Evolutionary conservation across 352 stramenopile genomes (phyloP).

Genomic region (Blastocystis hominis): DNA sequence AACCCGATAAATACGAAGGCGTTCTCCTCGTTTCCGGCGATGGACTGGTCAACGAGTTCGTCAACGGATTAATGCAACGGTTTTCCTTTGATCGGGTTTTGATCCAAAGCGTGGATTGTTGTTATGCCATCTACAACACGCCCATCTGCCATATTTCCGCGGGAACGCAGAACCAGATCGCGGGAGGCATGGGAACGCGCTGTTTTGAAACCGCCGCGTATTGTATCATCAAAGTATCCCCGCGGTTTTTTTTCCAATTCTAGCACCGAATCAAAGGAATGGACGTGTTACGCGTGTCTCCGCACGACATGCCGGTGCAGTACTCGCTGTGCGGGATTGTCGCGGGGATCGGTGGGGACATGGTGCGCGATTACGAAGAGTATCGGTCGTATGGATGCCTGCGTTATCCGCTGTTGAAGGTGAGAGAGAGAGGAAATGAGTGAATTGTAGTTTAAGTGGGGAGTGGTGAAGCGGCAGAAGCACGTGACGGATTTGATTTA

Average conservation of each 20-base stretch:
- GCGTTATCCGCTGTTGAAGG: slow-evolving; percentile 45
- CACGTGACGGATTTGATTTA: slow-evolving; percentile 42
- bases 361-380: slow-evolving; percentile 52
- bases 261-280: slow-evolving; percentile 35
- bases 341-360: slow-evolving; percentile 48
- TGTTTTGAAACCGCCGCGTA: slow-evolving; percentile 51
- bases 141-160: slow-evolving; percentile 53
- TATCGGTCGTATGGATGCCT: slow-evolving; percentile 52
- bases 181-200: slow-evolving; percentile 33
- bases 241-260: neutral
- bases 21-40: slow-evolving; percentile 47
- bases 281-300: slow-evolving; percentile 23
- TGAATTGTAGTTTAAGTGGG: slow-evolving; percentile 47
- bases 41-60: slow-evolving; percentile 54
- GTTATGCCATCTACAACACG: slow-evolving; percentile 52
- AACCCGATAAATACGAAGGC: slow-evolving; percentile 52
- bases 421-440: neutral
- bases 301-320: slow-evolving; percentile 30
- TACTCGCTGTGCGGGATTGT: slow-evolving; percentile 51
- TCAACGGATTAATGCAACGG: slow-evolving; percentile 48
- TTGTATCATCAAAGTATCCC: slow-evolving; percentile 49
- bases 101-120: slow-evolving; percentile 44
- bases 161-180: slow-evolving; percentile 56
- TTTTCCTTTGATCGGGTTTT: neutral
- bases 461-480: slow-evolving; percentile 50